phyloP scores from a whole-genome alignment of 75 land plant species.

The Picea sitchensis region DNA sequence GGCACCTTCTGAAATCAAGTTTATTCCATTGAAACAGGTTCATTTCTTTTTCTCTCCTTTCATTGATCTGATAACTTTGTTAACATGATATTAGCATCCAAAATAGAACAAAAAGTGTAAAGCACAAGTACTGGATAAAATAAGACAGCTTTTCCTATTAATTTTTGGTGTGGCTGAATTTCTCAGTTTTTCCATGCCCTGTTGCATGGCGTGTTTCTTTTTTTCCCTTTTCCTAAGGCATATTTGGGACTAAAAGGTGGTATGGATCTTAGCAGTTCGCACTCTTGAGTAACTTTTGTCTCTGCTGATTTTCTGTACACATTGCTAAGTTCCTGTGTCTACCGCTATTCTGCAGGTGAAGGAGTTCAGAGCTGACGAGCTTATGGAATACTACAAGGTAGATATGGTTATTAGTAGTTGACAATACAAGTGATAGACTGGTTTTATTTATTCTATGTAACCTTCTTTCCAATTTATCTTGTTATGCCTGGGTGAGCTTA shows the following conservation, averaged over 20 bases:
- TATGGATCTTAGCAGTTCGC: background rate
- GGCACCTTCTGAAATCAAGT: slow-evolving; percentile 78
- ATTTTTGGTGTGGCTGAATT: too few relatives aligned
- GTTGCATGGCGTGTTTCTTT: background rate
- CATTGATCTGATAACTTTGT: too few relatives aligned
- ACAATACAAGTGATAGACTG: background rate
- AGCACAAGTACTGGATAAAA: too few relatives aligned
- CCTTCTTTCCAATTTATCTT: slow-evolving; percentile 3
- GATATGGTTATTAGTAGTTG: slow-evolving; percentile 8
- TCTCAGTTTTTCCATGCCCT: too few relatives aligned
- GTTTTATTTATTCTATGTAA: background rate
- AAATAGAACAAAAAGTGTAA: too few relatives aligned
- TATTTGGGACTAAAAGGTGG: background rate
- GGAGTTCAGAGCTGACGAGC: slow-evolving; percentile 85
- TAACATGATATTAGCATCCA: too few relatives aligned
- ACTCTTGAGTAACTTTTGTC: background rate
- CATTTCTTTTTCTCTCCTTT: background rate
- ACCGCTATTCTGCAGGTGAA: slow-evolving; percentile 42
- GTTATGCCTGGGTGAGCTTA: background rate
- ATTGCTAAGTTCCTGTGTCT: background rate
- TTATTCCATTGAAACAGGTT: slow-evolving; percentile 95
- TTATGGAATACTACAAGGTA: slow-evolving; percentile 94
- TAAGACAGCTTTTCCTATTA: too few relatives aligned
- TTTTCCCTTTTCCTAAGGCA: background rate
- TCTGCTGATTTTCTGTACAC: background rate